Conservation (phyloP, 2,329 filamentous ascomycete species). For the Cladophialophora bantiana region DNA sequence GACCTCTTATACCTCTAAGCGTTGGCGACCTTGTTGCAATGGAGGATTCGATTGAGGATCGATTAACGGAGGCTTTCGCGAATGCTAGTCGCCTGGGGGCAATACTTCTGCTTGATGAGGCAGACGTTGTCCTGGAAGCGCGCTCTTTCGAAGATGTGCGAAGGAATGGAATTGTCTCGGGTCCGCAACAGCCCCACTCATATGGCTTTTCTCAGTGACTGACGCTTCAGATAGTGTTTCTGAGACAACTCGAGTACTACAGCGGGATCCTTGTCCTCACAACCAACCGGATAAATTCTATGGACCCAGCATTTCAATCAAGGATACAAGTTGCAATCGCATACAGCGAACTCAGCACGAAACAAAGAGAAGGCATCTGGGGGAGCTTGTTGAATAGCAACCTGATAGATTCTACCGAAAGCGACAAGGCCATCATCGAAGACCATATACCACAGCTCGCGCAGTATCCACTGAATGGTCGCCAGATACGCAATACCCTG, state of each 20-base stretch:
- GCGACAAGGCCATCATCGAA: slow-evolving; percentile 19
- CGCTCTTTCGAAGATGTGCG: slow-evolving; percentile 18
- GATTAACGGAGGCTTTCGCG: slow-evolving; percentile 14
- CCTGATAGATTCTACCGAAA: slow-evolving; percentile 15
- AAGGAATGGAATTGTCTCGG: slow-evolving; percentile 29
- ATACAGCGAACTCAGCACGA: slow-evolving; percentile 50
- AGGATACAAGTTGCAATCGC: slow-evolving; percentile 54
- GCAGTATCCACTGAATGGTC: slow-evolving; percentile 24
- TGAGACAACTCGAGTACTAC: slow-evolving; percentile 41
- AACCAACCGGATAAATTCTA: slow-evolving; percentile 45
- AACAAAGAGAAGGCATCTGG: slow-evolving; percentile 10
- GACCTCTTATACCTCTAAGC: slow-evolving; percentile 42
- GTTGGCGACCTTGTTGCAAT: slow-evolving; percentile 45
- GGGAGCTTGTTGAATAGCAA: slow-evolving; percentile 15
- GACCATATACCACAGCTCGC: slow-evolving; percentile 10
- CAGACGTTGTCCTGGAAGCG: slow-evolving; percentile 25
- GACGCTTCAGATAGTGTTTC: slow-evolving; percentile 23
- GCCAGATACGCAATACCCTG: slow-evolving; percentile 30
- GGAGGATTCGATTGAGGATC: slow-evolving; percentile 11
- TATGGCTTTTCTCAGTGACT: too few relatives aligned
- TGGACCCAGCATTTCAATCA: slow-evolving; percentile 47
- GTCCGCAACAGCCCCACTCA: background rate
- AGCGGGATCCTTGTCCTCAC: slow-evolving; percentile 45
- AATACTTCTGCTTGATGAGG: slow-evolving; percentile 32
- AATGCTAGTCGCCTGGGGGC: slow-evolving; percentile 26